Evolutionary conservation across 352 stramenopile genomes (phyloP).

Genomic region (Thalassiosira livingstoniorum): DNA sequence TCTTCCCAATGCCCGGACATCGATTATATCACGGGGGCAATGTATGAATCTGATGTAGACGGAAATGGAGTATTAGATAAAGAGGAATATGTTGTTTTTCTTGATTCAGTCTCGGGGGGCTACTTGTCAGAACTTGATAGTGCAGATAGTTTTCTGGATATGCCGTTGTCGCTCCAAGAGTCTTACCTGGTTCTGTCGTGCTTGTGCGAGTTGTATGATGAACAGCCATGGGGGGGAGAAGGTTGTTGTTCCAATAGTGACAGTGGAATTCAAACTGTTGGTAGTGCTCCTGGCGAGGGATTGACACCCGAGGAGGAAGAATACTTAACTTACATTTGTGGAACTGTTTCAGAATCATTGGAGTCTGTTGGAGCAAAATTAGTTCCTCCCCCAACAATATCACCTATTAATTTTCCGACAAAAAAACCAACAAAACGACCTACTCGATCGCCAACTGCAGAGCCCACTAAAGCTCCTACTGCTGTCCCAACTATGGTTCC

Average conservation of each 20-base stretch:
- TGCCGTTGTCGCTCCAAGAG: constrained; percentile 47
- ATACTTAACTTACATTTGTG: constrained; percentile 59
- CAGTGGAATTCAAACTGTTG: constrained; percentile 45
- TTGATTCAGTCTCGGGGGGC: constrained; percentile 42
- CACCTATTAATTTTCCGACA: constrained; percentile 28
- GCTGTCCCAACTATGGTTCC: constrained; percentile 8
- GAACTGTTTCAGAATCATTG: constrained; percentile 41
- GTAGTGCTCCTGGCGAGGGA: constrained; percentile 15
- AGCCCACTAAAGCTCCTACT: constrained; percentile 20
- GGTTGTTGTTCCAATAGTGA: constrained; percentile 34
- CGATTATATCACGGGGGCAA: constrained; percentile 27
- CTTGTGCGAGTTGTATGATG: constrained; percentile 47
- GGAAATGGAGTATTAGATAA: constrained; percentile 45
- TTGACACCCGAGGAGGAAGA: constrained; percentile 13
- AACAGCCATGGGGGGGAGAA: constrained; percentile 11
- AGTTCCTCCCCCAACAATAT: constrained; percentile 10
- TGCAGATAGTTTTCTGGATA: constrained; percentile 28
- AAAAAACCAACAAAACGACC: constrained; percentile 8
- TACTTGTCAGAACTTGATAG: constrained; percentile 21
- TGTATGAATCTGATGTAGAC: constrained; percentile 42
- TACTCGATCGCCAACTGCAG: constrained; percentile 7
- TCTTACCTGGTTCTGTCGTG: constrained; percentile 50
- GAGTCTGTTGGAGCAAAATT: constrained; percentile 23
- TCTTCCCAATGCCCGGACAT: constrained; percentile 27
- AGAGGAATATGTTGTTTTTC: constrained; percentile 50